Evolutionary conservation across 2,329 filamentous ascomycete genomes (phyloP).

Genomic region (Aspergillus chevalieri): DNA sequence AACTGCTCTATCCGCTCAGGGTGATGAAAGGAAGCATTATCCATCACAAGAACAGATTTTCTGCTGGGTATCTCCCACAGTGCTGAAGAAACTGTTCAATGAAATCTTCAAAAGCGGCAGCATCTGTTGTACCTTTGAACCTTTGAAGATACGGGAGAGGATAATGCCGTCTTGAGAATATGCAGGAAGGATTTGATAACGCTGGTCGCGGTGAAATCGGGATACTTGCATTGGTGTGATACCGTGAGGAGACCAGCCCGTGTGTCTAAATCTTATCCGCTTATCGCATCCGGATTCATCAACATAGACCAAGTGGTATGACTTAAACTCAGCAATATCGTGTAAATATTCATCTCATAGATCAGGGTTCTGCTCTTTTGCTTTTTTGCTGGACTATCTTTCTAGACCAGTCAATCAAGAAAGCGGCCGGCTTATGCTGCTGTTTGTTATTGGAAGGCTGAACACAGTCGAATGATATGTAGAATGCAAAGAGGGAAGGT

Average conservation of each 20-base stretch:
- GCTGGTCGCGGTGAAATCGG: not conserved
- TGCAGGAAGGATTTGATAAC: constrained; percentile 24
- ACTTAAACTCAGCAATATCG: not conserved
- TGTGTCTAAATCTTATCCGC: not conserved
- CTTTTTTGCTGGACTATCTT: not conserved
- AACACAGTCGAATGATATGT: too few relatives aligned
- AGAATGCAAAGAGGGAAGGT: too few relatives aligned
- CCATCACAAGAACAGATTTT: constrained; percentile 10
- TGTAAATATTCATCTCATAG: not conserved
- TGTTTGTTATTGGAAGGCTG: too few relatives aligned
- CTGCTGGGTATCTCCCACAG: constrained; percentile 7
- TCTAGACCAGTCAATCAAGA: not conserved
- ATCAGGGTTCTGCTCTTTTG: not conserved
- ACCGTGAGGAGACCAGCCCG: not conserved
- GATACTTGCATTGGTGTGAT: not conserved
- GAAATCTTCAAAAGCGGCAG: constrained; percentile 20
- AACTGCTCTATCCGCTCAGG: constrained; percentile 22
- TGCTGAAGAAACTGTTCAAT: not conserved
- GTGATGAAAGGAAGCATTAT: not conserved
- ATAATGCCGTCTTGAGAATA: constrained; percentile 28
- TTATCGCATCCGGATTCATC: not conserved
- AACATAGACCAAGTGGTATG: not conserved
- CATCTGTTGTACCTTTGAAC: constrained; percentile 25
- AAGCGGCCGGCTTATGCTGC: not conserved
- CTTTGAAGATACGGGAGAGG: constrained; percentile 21